Conservation (phyloP, 352 stramenopile species). For the Aphanomyces astaci region DNA sequence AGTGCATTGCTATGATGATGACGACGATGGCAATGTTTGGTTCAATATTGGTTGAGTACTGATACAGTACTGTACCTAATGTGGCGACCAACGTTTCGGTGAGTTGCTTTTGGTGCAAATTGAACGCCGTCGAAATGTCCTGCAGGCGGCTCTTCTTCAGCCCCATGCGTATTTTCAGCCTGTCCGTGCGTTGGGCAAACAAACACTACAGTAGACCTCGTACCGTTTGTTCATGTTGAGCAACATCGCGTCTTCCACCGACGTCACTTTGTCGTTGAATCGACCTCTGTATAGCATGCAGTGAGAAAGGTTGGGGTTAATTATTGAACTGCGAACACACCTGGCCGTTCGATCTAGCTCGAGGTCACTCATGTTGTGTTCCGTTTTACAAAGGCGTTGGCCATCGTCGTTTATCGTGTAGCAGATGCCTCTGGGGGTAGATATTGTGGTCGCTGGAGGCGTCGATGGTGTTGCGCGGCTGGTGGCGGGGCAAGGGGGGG, state of each 20-base stretch:
- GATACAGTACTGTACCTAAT: slow-evolving; percentile 2
- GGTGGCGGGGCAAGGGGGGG: neutral
- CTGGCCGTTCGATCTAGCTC: neutral
- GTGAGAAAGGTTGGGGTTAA: slow-evolving; percentile 32
- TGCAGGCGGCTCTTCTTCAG: slow-evolving; percentile 15
- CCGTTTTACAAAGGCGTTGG: slow-evolving; percentile 65
- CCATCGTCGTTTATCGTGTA: slow-evolving; percentile 59
- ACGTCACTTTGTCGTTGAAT: slow-evolving; percentile 43
- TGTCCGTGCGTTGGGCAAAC: no score
- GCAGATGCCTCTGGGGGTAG: slow-evolving; percentile 50
- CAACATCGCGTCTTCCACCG: slow-evolving; percentile 28
- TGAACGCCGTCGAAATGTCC: slow-evolving; percentile 11
- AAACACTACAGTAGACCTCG: neutral
- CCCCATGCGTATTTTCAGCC: slow-evolving; percentile 15
- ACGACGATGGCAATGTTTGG: neutral
- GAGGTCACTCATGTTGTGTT: slow-evolving; percentile 27
- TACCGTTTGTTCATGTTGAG: slow-evolving; percentile 14
- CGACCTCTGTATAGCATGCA: slow-evolving; percentile 53
- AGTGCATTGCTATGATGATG: slow-evolving; percentile 36
- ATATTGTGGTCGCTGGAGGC: neutral
- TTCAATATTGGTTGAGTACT: neutral
- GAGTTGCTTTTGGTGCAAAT: neutral
- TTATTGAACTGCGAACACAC: slow-evolving; percentile 3
- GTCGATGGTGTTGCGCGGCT: neutral
- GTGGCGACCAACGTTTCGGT: neutral